Conservation (phyloP, 106 monocot genomes). For the Xerophyta viscosa region DNA sequence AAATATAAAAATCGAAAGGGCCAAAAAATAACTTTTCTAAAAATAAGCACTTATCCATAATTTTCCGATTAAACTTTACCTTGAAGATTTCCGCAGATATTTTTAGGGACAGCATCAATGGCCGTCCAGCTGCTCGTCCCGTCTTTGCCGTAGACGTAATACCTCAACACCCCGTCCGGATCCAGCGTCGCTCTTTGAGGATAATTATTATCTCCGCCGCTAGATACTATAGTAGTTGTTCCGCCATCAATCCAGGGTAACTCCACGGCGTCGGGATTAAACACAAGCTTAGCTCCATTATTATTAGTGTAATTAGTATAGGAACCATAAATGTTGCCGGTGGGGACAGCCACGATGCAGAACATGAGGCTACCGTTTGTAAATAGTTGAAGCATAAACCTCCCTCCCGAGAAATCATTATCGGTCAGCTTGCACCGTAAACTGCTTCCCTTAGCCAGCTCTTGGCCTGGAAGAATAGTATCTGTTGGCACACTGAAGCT, state of each 20-base stretch:
- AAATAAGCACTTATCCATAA: too few relatives aligned
- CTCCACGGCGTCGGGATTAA: too few relatives aligned
- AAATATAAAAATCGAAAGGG: too few relatives aligned
- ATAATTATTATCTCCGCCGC: too few relatives aligned
- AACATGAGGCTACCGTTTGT: constrained; percentile 4
- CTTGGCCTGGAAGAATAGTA: constrained; percentile 29
- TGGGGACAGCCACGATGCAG: background rate
- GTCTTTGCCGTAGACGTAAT: constrained; percentile 22
- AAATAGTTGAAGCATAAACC: constrained; percentile 15
- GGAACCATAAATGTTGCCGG: background rate
- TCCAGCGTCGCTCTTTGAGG: constrained; percentile 29
- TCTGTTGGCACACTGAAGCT: constrained; percentile 17
- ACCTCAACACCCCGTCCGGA: constrained; percentile 26
- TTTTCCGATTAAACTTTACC: too few relatives aligned
- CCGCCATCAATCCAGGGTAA: too few relatives aligned
- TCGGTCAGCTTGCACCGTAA: constrained; percentile 13
- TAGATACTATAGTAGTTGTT: too few relatives aligned
- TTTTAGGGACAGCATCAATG: background rate
- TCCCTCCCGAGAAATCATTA: constrained; percentile 19
- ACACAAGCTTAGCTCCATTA: constrained; percentile 10
- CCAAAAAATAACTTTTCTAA: too few relatives aligned
- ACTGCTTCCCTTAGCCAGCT: background rate
- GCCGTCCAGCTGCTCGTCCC: background rate
- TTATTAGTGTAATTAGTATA: constrained; percentile 1
- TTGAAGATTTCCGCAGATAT: constrained; percentile 3